Evolutionary conservation across 371 early-diverging fungal genomes (phyloP).

Genomic region (Actinomortierella ambigua): DNA sequence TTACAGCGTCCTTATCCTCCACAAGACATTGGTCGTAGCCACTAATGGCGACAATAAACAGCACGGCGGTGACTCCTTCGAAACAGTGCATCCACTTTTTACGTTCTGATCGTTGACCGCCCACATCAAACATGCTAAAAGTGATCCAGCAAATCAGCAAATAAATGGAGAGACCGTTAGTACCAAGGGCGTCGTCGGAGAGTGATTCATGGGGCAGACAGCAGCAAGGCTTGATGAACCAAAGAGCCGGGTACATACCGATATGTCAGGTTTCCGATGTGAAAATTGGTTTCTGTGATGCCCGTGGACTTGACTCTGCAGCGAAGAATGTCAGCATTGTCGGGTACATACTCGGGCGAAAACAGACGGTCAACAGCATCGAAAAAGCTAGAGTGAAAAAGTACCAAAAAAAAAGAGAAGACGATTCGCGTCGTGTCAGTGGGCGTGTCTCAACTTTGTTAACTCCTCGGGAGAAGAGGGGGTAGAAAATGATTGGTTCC

Average conservation of each 20-base stretch:
- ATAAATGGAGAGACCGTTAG: too few species aligned
- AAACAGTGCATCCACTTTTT: conserved; percentile 97
- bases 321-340: conserved; percentile 86
- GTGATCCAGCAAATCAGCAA: too few species aligned
- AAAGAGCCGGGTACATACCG: conserved; percentile 23
- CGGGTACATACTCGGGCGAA: conserved; percentile 74
- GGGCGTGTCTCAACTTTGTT: too few species aligned
- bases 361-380: conserved; percentile 86
- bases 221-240: neutral
- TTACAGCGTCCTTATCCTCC: conserved; percentile 90
- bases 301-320: conserved; percentile 88
- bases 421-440: too few species aligned
- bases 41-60: conserved; percentile 92
- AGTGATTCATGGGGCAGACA: too few species aligned
- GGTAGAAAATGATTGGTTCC: too few species aligned
- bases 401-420: neutral
- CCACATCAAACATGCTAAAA: conserved; percentile 89
- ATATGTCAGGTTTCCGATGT: conserved; percentile 77
- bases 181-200: too few species aligned
- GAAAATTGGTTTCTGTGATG: conserved; percentile 87
- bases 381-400: conserved; percentile 75
- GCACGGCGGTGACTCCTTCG: conserved; percentile 92
- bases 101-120: conserved; percentile 91
- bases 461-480: too few species aligned
- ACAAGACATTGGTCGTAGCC: conserved; percentile 94